These are phyloP conservation scores for Leccinum insigne DNA, from an alignment of 1,284 basidiomycete species.

Conservation along the genomic window DNA sequence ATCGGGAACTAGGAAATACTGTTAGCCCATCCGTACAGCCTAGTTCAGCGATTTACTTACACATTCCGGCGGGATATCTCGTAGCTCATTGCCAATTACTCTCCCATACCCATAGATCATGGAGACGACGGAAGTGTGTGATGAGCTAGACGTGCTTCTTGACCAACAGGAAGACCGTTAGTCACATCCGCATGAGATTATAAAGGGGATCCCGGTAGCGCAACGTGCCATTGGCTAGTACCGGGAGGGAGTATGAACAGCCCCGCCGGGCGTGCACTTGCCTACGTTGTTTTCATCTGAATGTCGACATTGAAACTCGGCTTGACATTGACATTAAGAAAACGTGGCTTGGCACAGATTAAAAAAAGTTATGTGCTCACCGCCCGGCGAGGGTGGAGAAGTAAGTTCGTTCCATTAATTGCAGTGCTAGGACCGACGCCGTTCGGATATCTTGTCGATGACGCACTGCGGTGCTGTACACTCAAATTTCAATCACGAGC, in stretches of 20 bases:
- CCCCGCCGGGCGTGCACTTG: constrained; percentile 15
- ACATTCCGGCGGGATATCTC: constrained; percentile 30
- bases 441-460: constrained; percentile 4
- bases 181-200: constrained; percentile 28
- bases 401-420: constrained; percentile 16
- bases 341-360: constrained; percentile 23
- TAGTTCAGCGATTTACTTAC: constrained; percentile 21
- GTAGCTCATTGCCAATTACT: constrained; percentile 33
- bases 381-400: constrained; percentile 19
- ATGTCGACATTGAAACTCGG: constrained; percentile 14
- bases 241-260: constrained; percentile 27
- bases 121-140: constrained; percentile 15
- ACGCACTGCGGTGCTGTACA: constrained; percentile 14
- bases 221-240: constrained; percentile 27
- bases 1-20: constrained; percentile 27
- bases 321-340: constrained; percentile 23
- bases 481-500: background rate
- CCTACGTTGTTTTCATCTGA: constrained; percentile 20
- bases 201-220: constrained; percentile 23
- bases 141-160: constrained; percentile 15
- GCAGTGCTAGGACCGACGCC: constrained; percentile 21
- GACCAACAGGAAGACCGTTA: constrained; percentile 15
- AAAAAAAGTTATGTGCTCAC: constrained; percentile 8
- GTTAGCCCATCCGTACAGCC: constrained; percentile 18
- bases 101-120: constrained; percentile 30